Conservation (phyloP, 73 alveolate species). For the Breviolum minutum region DNA sequence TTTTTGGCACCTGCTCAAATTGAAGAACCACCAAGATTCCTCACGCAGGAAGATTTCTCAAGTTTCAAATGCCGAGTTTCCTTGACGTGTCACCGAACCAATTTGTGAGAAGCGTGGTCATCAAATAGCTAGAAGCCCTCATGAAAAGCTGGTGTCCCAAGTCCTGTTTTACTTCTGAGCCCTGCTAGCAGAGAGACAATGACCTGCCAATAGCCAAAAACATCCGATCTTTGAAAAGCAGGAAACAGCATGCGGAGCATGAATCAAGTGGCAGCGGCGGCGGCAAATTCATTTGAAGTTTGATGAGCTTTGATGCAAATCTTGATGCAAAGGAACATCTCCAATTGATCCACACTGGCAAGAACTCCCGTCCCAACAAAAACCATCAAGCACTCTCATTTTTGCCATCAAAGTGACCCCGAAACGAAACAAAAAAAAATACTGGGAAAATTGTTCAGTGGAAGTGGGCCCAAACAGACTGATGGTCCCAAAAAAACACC, state of each 20-base stretch:
- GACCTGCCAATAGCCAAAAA: conserved; percentile 7
- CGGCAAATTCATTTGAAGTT: too few relatives aligned
- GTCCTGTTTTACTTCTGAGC: conserved; percentile 77
- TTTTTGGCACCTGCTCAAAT: conserved; percentile 58
- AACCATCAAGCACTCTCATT: neutral
- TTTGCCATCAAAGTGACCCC: neutral
- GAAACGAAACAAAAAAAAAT: neutral
- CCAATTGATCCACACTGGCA: too few relatives aligned
- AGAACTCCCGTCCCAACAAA: neutral
- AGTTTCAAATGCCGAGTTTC: too few relatives aligned
- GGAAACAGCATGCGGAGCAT: neutral
- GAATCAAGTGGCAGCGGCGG: too few relatives aligned
- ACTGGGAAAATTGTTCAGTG: too few relatives aligned
- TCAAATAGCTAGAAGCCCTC: neutral
- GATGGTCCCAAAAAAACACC: too few relatives aligned
- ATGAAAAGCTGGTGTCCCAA: neutral
- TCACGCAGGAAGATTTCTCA: too few relatives aligned
- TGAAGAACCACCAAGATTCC: conserved; percentile 77
- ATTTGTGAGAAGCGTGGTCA: neutral
- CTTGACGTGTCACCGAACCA: neutral
- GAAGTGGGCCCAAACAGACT: too few relatives aligned
- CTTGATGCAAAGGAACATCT: too few relatives aligned
- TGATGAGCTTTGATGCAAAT: too few relatives aligned
- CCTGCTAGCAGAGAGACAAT: conserved; percentile 79
- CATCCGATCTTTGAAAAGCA: neutral